phyloP scores from a whole-genome alignment of 768 basidiomycete species.

The Mycena galopus region DNA sequence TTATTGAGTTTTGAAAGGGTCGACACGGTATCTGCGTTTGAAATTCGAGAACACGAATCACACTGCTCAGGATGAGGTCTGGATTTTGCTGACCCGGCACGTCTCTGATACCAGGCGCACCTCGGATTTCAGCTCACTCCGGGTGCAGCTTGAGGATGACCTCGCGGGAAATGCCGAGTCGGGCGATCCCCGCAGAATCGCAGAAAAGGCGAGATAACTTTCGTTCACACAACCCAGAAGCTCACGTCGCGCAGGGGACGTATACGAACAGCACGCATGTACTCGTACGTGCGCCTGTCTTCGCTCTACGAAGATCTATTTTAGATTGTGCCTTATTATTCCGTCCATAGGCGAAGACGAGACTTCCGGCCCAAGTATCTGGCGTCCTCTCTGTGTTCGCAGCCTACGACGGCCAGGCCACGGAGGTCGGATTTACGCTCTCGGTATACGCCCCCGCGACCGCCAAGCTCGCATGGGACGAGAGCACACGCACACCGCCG shows the following conservation, averaged over 20 bases:
- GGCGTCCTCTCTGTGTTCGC: slow-evolving; percentile 67
- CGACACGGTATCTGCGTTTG: slow-evolving; percentile 55
- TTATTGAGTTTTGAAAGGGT: slow-evolving; percentile 43
- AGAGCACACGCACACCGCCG: slow-evolving; percentile 52
- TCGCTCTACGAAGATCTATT: not conserved
- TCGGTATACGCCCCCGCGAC: slow-evolving; percentile 63
- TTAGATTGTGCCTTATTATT: not conserved
- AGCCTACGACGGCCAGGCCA: slow-evolving; percentile 76
- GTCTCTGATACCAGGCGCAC: slow-evolving; percentile 67
- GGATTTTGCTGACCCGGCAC: slow-evolving; percentile 88
- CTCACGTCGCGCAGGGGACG: slow-evolving; percentile 50
- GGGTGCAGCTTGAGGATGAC: slow-evolving; percentile 63
- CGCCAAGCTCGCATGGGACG: slow-evolving; percentile 61
- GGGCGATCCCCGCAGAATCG: slow-evolving; percentile 48
- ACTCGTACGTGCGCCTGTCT: slow-evolving; percentile 48
- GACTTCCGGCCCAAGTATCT: slow-evolving; percentile 50
- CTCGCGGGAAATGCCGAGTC: slow-evolving; percentile 40
- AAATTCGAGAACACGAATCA: slow-evolving; percentile 49
- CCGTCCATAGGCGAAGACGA: slow-evolving; percentile 49
- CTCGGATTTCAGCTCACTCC: slow-evolving; percentile 78
- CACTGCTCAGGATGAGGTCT: slow-evolving; percentile 66
- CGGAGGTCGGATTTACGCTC: slow-evolving; percentile 77
- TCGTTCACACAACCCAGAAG: not conserved
- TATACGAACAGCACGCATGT: slow-evolving; percentile 68
- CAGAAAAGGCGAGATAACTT: slow-evolving; percentile 50